Percentiles rank a stretch among this genome's conserved stretches.
Evolutionary conservation across 1,284 basidiomycete genomes (phyloP).

Genomic region (Leccinum griseonigrum): DNA sequence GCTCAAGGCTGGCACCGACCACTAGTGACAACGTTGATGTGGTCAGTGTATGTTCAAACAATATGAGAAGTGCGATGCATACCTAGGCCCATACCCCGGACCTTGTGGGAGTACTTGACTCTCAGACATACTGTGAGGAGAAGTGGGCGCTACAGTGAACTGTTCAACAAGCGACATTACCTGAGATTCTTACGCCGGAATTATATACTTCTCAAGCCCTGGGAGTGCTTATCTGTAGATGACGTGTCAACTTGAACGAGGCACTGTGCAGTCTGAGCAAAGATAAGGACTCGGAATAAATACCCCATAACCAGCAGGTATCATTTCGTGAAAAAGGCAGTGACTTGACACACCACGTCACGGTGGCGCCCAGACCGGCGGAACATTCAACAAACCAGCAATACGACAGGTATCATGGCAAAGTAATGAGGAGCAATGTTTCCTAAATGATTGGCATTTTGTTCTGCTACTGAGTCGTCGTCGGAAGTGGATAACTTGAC

Average conservation of each 20-base stretch:
- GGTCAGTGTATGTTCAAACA: background rate
- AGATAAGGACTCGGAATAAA: constrained; percentile 19
- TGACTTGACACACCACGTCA: background rate
- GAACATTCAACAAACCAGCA: background rate
- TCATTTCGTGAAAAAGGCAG: background rate
- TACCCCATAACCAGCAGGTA: background rate
- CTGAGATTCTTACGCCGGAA: background rate
- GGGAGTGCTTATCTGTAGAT: constrained; percentile 18
- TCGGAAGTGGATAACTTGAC: background rate
- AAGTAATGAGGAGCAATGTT: background rate
- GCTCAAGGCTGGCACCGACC: constrained; percentile 39
- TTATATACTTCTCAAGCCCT: constrained; percentile 10
- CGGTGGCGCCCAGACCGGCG: no score
- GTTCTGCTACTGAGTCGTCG: background rate
- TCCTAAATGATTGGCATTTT: background rate
- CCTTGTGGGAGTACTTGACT: constrained; percentile 54
- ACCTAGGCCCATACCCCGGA: constrained; percentile 83
- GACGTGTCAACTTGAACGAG: background rate
- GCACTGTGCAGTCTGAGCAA: background rate
- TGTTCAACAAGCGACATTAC: background rate
- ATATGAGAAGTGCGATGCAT: constrained; percentile 25
- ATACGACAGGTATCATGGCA: background rate
- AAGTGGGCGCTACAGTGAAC: background rate
- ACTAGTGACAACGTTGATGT: constrained; percentile 32
- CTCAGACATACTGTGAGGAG: constrained; percentile 23